These are phyloP conservation scores for Globisporangium lucens DNA, from an alignment of 352 stramenopile species.

Conservation along the genomic window DNA sequence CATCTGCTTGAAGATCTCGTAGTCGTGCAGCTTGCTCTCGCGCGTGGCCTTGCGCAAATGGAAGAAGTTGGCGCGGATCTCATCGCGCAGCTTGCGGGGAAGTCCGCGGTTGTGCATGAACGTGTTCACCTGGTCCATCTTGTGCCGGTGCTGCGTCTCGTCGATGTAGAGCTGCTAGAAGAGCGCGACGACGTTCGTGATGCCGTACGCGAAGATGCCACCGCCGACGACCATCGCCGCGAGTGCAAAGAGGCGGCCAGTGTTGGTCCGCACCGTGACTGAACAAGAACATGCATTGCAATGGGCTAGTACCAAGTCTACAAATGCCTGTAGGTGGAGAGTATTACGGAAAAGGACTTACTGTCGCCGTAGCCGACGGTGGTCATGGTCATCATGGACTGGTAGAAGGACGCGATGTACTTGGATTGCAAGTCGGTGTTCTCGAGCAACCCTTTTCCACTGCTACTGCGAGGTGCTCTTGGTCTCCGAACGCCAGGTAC, in stretches of 20 bases:
- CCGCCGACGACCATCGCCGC: slow-evolving; percentile 69
- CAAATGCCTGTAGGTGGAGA: neutral
- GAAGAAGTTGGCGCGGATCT: slow-evolving; percentile 79
- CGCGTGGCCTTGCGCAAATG: slow-evolving; percentile 71
- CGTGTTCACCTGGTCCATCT: slow-evolving; percentile 77
- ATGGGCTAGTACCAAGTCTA: neutral
- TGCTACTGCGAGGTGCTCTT: slow-evolving; percentile 42
- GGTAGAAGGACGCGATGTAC: slow-evolving; percentile 83
- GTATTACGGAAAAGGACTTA: slow-evolving; percentile 22
- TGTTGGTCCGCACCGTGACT: slow-evolving; percentile 74
- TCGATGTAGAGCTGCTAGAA: slow-evolving; percentile 75
- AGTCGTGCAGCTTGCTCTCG: slow-evolving; percentile 66
- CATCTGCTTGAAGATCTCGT: slow-evolving; percentile 64
- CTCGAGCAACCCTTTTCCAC: slow-evolving; percentile 42
- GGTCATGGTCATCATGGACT: slow-evolving; percentile 86
- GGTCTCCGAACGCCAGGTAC: slow-evolving; percentile 60
- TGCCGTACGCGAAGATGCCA: slow-evolving; percentile 83
- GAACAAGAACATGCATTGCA: neutral
- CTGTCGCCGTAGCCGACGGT: slow-evolving; percentile 77
- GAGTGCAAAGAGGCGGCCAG: slow-evolving; percentile 64
- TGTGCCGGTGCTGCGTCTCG: slow-evolving; percentile 58
- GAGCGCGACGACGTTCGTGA: slow-evolving; percentile 78
- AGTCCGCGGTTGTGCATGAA: slow-evolving; percentile 70
- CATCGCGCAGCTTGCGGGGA: slow-evolving; percentile 62
- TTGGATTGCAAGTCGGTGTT: slow-evolving; percentile 51